Evolutionary conservation across 257 asterid genomes (phyloP).

Genomic region (Primulina huaijiensis): DNA sequence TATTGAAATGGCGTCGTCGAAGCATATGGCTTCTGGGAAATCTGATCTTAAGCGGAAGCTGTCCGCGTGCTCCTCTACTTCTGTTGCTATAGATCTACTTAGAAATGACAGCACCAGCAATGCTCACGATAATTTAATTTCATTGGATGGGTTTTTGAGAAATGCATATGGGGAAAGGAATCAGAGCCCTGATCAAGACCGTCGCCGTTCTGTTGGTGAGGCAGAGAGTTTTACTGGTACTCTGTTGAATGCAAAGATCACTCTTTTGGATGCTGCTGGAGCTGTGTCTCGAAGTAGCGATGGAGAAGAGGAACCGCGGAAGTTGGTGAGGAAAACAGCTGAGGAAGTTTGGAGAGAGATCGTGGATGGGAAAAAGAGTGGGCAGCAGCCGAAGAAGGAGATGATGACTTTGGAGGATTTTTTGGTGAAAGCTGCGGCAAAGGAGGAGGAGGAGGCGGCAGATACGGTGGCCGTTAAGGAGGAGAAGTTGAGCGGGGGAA

Average conservation of each 20-base stretch:
- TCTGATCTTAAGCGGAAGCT: slow-evolving; percentile 52
- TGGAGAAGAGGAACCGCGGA: slow-evolving; percentile 36
- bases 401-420: slow-evolving; percentile 93
- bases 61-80: slow-evolving; percentile 34
- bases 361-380: slow-evolving; percentile 64
- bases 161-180: slow-evolving; percentile 26
- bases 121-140: slow-evolving; percentile 28
- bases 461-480: slow-evolving; percentile 44
- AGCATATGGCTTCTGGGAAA: slow-evolving; percentile 46
- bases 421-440: slow-evolving; percentile 68
- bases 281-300: slow-evolving; percentile 46
- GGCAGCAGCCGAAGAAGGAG: slow-evolving; percentile 53
- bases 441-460: slow-evolving; percentile 41
- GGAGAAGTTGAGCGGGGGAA: slow-evolving; percentile 33
- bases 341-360: slow-evolving; percentile 98
- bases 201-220: slow-evolving; percentile 27
- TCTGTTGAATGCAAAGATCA: slow-evolving; percentile 49
- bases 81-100: slow-evolving; percentile 35
- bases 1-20: slow-evolving; percentile 39
- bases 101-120: slow-evolving; percentile 29
- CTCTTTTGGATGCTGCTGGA: slow-evolving; percentile 51
- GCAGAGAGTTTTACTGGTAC: slow-evolving; percentile 35
- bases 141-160: slow-evolving; percentile 35
- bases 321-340: slow-evolving; percentile 60
- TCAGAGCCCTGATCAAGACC: slow-evolving; percentile 32